Evolutionary conservation across 176 grass and related monocot genomes (phyloP).

Genomic region (Triticum timopheevii): DNA sequence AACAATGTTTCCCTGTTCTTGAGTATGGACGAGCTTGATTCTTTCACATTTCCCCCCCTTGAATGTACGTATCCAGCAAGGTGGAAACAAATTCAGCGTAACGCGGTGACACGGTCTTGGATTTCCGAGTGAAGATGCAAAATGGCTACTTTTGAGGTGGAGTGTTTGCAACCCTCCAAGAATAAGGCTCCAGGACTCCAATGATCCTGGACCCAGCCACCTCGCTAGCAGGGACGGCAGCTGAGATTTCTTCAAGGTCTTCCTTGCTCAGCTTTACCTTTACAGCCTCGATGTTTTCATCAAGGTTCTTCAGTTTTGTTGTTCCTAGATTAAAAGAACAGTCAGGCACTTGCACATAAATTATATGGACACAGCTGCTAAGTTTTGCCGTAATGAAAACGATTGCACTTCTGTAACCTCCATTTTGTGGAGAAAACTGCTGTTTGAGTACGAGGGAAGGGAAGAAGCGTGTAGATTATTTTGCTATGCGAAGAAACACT

Average conservation of each 20-base stretch:
- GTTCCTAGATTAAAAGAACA: conserved; percentile 57
- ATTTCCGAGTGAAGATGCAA: conserved; percentile 2
- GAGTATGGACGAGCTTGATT: too few relatives aligned
- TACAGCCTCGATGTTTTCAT: conserved; percentile 61
- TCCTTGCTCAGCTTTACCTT: conserved; percentile 72
- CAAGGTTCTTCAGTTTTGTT: conserved; percentile 73
- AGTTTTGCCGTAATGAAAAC: background rate
- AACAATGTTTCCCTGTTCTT: too few relatives aligned
- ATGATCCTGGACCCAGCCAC: conserved; percentile 56
- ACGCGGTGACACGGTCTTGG: background rate
- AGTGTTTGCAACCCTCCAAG: conserved; percentile 72
- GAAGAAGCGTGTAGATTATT: background rate
- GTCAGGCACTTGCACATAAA: conserved; percentile 9
- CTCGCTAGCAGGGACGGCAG: conserved; percentile 42
- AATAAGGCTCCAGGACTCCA: conserved; percentile 55
- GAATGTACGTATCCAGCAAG: background rate
- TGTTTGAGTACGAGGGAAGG: conserved; percentile 26
- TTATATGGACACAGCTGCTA: background rate
- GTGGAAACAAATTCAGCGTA: conserved; percentile 10
- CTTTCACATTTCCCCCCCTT: too few relatives aligned
- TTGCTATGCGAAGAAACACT: background rate
- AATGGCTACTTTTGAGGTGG: conserved; percentile 43
- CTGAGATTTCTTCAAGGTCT: conserved; percentile 57
- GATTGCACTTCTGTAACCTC: background rate
- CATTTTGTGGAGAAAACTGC: background rate